phyloP scores from a whole-genome alignment of 2,329 filamentous ascomycete genomes.

The Cercospora sp. region DNA sequence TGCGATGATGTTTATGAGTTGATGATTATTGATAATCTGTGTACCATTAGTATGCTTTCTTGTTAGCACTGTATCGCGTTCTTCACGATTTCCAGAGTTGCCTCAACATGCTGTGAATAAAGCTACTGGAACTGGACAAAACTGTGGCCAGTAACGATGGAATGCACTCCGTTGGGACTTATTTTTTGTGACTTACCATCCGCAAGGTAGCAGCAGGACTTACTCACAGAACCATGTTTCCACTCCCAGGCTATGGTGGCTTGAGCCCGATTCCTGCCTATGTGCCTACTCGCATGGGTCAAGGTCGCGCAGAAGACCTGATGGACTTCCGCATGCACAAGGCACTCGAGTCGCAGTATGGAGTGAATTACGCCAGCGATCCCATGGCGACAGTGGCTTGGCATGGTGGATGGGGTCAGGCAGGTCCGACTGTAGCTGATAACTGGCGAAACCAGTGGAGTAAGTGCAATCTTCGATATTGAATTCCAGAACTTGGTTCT shows the following conservation, averaged over 20 bases:
- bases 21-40: background rate
- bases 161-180: background rate
- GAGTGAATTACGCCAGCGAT: background rate
- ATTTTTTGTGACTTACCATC: background rate
- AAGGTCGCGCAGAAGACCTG: background rate
- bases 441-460: constrained; percentile 3
- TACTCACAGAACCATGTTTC: background rate
- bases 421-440: background rate
- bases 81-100: background rate
- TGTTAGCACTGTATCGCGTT: background rate
- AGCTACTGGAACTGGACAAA: background rate
- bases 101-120: background rate
- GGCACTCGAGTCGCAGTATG: background rate
- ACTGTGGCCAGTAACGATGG: background rate
- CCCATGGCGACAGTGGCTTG: background rate
- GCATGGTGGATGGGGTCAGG: constrained; percentile 9
- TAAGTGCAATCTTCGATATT: background rate
- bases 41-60: background rate
- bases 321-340: constrained; percentile 10
- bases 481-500: background rate
- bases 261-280: background rate
- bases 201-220: background rate
- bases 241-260: background rate
- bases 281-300: background rate
- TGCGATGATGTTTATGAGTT: background rate